Conservation (phyloP, 2,329 filamentous ascomycete genomes). For the Capronia coronata region DNA sequence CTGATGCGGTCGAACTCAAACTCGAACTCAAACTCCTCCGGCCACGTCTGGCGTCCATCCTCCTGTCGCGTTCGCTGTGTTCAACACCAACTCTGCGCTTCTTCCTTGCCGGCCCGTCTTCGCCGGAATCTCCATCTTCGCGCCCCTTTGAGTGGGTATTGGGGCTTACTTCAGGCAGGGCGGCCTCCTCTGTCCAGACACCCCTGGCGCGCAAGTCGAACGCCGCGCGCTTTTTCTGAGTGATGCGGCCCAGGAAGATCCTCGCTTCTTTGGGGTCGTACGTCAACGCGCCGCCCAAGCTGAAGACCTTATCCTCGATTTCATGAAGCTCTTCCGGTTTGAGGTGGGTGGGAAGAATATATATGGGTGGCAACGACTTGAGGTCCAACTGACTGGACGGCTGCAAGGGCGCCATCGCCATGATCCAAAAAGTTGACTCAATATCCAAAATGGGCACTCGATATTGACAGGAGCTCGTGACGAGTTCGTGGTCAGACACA, state of each 20-base stretch:
- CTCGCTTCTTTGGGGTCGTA: conserved; percentile 65
- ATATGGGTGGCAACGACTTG: conserved; percentile 55
- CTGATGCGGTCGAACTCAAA: conserved; percentile 13
- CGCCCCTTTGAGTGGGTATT: not conserved
- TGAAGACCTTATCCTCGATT: conserved; percentile 58
- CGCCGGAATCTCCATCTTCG: not conserved
- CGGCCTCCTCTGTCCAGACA: conserved; percentile 44
- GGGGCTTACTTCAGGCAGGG: conserved; percentile 6
- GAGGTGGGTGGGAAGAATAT: conserved; percentile 66
- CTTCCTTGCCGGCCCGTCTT: conserved; percentile 11
- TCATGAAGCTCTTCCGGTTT: conserved; percentile 55
- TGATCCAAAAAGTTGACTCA: not conserved
- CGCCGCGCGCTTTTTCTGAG: conserved; percentile 61
- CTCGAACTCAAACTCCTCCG: conserved; percentile 6
- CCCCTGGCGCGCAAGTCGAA: conserved; percentile 69
- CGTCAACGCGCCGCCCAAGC: conserved; percentile 54
- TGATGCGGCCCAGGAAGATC: conserved; percentile 67
- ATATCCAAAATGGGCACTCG: not conserved
- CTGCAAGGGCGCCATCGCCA: conserved; percentile 1
- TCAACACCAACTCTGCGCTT: conserved; percentile 9
- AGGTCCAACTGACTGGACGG: conserved; percentile 9
- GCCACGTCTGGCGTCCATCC: conserved; percentile 3
- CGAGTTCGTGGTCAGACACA: too few species aligned
- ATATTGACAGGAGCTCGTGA: too few species aligned
- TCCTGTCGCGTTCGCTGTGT: conserved; percentile 7